Evolutionary conservation across 345 rosid genomes (phyloP).

Genomic region (Schrenkiella parvula): DNA sequence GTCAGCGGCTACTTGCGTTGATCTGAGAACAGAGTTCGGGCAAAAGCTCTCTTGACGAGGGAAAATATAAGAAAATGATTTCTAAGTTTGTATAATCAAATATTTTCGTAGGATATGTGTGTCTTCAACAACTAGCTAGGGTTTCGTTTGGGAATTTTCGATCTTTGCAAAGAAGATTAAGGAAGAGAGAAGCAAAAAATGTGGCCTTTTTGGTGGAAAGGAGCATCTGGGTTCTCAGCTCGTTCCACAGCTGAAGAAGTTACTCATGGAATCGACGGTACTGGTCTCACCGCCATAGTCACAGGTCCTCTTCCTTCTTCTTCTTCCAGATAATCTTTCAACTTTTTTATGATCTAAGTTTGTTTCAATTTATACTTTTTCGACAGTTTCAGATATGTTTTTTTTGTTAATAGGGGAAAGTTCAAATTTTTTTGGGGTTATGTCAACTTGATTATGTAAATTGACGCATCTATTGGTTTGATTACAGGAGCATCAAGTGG

Average conservation of each 20-base stretch:
- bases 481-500: conserved; percentile 75
- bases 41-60: not conserved
- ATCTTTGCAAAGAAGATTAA: not conserved
- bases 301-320: conserved; percentile 48
- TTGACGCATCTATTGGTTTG: not conserved
- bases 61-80: not conserved
- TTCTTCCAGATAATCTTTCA: not conserved
- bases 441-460: no score
- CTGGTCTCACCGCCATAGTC: conserved; percentile 75
- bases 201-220: conserved; percentile 61
- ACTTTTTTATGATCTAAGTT: not conserved
- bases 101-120: not conserved
- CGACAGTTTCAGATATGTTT: not conserved
- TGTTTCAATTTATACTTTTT: not conserved
- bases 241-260: conserved; percentile 82
- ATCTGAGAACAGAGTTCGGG: not conserved
- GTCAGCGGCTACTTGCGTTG: not conserved
- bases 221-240: conserved; percentile 73
- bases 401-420: not conserved
- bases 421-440: not conserved
- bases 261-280: conserved; percentile 63
- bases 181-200: conserved; percentile 12
- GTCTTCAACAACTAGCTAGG: conserved; percentile 3
- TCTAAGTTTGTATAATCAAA: not conserved
- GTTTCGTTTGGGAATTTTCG: not conserved